A percentile compares a stretch with the other conserved stretches of the same genome.
Evolutionary conservation across 2,329 filamentous ascomycete genomes (phyloP).

Genomic region (Neophaeococcomyces mojaviensis): DNA sequence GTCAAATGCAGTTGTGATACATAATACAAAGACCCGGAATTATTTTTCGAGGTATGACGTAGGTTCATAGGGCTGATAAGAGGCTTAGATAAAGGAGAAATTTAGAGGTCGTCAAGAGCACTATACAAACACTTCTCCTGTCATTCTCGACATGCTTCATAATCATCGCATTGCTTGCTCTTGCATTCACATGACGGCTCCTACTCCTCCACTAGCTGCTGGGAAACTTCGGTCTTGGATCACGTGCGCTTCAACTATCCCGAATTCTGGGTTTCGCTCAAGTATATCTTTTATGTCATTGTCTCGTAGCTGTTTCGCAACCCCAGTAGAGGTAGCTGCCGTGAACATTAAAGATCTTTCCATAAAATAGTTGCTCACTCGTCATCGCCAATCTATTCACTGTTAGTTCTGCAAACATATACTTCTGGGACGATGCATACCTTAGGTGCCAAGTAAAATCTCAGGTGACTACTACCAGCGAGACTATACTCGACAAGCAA

Average conservation of each 20-base stretch:
- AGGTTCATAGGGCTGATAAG: background rate
- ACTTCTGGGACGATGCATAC: slow-evolving; percentile 39
- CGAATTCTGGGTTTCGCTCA: no score
- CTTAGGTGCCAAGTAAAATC: slow-evolving; percentile 98
- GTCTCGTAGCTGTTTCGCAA: no score
- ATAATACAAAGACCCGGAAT: no score
- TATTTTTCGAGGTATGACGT: no score
- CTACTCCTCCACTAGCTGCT: no score
- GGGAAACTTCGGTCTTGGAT: no score
- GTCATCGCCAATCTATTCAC: slow-evolving; percentile 55
- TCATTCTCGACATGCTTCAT: background rate
- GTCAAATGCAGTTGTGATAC: no score
- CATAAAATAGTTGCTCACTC: slow-evolving; percentile 30
- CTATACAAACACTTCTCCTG: background rate
- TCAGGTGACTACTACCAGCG: slow-evolving; percentile 74
- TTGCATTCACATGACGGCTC: no score
- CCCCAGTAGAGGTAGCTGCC: background rate
- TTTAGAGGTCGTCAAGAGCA: background rate
- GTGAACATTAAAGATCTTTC: background rate
- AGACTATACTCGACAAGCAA: slow-evolving; percentile 88
- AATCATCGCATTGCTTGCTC: no score
- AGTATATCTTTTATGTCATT: no score
- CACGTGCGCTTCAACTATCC: no score
- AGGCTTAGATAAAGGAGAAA: background rate
- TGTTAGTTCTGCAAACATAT: slow-evolving; percentile 29